phyloP scores from a whole-genome alignment of 208 protist species.

The Leishmania guyanensis region DNA sequence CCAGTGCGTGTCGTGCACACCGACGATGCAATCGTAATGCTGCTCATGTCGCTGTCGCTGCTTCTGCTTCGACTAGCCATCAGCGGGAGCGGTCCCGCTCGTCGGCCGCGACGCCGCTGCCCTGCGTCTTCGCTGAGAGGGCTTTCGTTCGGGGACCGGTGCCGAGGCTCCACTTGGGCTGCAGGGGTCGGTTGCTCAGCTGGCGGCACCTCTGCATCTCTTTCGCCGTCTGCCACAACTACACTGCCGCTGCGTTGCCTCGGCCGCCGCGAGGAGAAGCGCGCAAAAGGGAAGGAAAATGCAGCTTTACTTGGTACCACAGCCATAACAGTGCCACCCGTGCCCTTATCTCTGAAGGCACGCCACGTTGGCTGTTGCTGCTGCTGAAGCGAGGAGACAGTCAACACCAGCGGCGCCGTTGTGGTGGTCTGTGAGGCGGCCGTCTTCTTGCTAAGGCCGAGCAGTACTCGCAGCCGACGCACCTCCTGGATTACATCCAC shows the following conservation, averaged over 20 bases:
- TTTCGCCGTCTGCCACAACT: neutral
- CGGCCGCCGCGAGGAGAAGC: neutral
- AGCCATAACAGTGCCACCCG: neutral
- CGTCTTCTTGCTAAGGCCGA: conserved; percentile 22
- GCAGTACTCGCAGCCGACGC: conserved; percentile 32
- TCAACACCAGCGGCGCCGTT: conserved; percentile 23
- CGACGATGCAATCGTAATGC: neutral
- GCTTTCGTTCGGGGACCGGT: neutral
- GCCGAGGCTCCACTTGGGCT: neutral
- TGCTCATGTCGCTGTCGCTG: conserved; percentile 2
- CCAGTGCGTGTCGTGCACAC: neutral
- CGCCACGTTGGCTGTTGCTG: neutral
- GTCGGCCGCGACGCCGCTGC: neutral
- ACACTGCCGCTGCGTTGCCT: neutral
- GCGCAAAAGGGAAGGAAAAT: neutral
- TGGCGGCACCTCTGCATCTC: neutral
- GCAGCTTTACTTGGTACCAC: neutral
- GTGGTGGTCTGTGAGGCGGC: conserved; percentile 24
- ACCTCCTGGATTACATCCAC: conserved; percentile 50
- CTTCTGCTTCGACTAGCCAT: neutral
- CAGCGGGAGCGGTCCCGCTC: neutral
- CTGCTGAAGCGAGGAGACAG: conserved; percentile 11
- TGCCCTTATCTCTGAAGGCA: neutral
- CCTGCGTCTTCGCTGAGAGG: neutral
- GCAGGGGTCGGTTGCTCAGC: neutral